Evolutionary conservation across 352 stramenopile species (phyloP).

Genomic region (Globisporangium megalacanthum): DNA sequence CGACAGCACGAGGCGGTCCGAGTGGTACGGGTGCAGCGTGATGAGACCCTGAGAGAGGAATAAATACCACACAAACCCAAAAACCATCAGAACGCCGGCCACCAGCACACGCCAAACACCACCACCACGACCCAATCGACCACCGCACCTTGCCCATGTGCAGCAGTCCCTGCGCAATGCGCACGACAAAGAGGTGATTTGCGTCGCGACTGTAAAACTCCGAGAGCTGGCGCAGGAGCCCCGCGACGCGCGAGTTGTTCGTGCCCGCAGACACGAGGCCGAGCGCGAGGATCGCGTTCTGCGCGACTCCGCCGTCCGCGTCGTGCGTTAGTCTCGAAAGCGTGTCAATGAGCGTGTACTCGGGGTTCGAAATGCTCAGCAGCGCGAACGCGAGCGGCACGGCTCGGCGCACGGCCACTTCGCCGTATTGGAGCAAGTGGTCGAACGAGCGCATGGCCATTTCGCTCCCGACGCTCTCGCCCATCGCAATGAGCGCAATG

Average conservation of each 20-base stretch:
- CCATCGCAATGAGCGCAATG: conserved; percentile 98
- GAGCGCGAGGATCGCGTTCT: conserved; percentile 97
- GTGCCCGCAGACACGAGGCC: conserved; percentile 96
- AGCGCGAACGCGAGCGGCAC: conserved; percentile 96
- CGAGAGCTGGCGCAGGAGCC: conserved; percentile 94
- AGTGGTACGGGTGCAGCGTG: conserved; percentile 97
- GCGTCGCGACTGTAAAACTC: conserved; percentile 98
- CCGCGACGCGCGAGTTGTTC: conserved; percentile 99
- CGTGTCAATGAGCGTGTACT: conserved; percentile 96
- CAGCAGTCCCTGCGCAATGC: conserved; percentile 98
- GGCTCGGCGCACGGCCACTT: conserved; percentile 95
- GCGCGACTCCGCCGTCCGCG: conserved; percentile 93
- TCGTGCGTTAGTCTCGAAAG: conserved; percentile 98
- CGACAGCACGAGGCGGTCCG: conserved; percentile 90
- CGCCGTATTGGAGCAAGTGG: conserved; percentile 99
- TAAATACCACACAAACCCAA: not conserved
- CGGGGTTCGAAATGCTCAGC: conserved; percentile 96
- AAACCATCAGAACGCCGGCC: not conserved
- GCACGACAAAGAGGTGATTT: conserved; percentile 97
- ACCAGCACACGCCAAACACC: not conserved
- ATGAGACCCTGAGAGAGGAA: conserved; percentile 85
- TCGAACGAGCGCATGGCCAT: conserved; percentile 99
- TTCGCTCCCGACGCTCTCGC: conserved; percentile 95
- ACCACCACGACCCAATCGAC: not conserved
- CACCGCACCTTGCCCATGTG: conserved; percentile 95